These are phyloP conservation scores for Lecanosticta acicola DNA, from an alignment of 2,329 filamentous ascomycete species.

Conservation along the genomic window DNA sequence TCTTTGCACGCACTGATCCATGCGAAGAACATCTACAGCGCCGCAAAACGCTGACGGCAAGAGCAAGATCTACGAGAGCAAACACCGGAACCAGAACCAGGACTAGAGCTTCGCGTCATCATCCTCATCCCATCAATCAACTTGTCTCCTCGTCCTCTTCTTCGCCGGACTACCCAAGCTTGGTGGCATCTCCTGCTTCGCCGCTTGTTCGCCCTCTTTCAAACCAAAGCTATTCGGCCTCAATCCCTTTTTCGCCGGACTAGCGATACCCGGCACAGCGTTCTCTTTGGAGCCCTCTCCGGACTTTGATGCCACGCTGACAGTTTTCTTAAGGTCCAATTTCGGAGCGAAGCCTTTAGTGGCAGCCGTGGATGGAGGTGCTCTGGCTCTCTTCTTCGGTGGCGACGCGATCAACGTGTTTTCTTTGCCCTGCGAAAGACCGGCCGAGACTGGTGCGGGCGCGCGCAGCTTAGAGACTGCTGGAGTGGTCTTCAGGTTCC, in stretches of 20 bases:
- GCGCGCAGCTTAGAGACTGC: constrained; percentile 22
- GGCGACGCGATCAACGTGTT: constrained; percentile 26
- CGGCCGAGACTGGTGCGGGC: constrained; percentile 9
- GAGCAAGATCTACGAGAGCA: no score
- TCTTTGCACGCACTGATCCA: no score
- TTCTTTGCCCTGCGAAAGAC: constrained; percentile 22
- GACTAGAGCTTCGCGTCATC: no score
- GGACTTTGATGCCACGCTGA: constrained; percentile 21
- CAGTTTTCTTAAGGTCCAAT: no score
- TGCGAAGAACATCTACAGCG: no score
- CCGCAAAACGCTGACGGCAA: no score
- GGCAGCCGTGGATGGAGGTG: constrained; percentile 5
- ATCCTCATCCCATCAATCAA: neutral
- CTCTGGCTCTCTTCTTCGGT: constrained; percentile 24
- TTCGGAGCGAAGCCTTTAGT: constrained; percentile 7
- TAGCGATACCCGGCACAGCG: constrained; percentile 15
- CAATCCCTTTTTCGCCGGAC: constrained; percentile 32
- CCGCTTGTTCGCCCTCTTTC: neutral
- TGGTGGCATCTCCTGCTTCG: constrained; percentile 5
- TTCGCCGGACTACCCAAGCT: constrained; percentile 25
- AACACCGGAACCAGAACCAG: no score
- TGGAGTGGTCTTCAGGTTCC: constrained; percentile 14
- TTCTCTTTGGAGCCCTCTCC: constrained; percentile 5
- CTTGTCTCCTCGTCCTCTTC: constrained; percentile 18
- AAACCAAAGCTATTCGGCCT: constrained; percentile 3